These are phyloP conservation scores for Schizonepeta tenuifolia DNA, from an alignment of 257 asterid genomes.

Conservation along the genomic window DNA sequence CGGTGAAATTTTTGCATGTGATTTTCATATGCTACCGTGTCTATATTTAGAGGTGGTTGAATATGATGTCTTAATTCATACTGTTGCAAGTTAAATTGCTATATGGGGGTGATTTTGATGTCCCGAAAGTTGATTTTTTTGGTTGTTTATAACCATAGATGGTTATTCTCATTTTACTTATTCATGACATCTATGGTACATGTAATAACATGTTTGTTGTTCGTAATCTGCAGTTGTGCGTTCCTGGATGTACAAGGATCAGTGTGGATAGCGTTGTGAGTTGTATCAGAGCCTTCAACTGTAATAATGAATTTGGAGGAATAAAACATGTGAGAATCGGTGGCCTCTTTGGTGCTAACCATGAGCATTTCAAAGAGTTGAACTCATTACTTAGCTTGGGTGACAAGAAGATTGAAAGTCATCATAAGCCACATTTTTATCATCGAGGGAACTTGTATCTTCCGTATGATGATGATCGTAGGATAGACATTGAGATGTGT, in stretches of 20 bases:
- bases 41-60: too few relatives aligned
- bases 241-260: conserved; percentile 82
- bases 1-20: too few relatives aligned
- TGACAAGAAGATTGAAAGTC: conserved; percentile 23
- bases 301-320: conserved; percentile 42
- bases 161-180: too few relatives aligned
- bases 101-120: too few relatives aligned
- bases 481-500: conserved; percentile 77
- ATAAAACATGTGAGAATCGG: conserved; percentile 74
- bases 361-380: conserved; percentile 57
- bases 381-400: conserved; percentile 48
- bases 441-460: conserved; percentile 56
- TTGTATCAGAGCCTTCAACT: conserved; percentile 51
- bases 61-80: too few relatives aligned
- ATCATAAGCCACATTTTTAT: conserved; percentile 60
- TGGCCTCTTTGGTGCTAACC: conserved; percentile 60
- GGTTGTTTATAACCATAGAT: too few relatives aligned
- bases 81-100: too few relatives aligned
- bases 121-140: too few relatives aligned
- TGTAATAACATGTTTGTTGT: too few relatives aligned
- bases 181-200: too few relatives aligned
- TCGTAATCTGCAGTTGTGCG: conserved; percentile 60
- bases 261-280: conserved; percentile 60
- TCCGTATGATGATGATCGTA: conserved; percentile 67
- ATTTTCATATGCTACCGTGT: too few relatives aligned